phyloP scores from a whole-genome alignment of 441 rosid genomes.

The Gossypium davidsonii region DNA sequence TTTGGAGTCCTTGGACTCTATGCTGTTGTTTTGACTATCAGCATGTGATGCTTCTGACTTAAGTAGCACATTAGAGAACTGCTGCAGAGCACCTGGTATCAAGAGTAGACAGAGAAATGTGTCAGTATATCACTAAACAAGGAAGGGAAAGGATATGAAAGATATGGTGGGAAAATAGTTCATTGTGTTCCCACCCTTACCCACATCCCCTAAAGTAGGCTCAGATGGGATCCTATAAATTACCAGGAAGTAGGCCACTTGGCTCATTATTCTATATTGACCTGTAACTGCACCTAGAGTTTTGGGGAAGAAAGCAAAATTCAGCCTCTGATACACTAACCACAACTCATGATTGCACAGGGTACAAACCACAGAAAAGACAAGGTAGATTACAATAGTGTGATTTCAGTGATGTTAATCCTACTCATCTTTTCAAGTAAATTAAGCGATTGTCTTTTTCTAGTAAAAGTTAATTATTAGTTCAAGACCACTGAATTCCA shows the following conservation, averaged over 20 bases:
- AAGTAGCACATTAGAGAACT: conserved; percentile 44
- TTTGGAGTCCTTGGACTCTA: conserved; percentile 29
- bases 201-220: not conserved
- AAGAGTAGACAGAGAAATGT: conserved; percentile 15
- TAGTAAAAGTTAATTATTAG: not conserved
- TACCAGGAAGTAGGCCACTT: conserved; percentile 1
- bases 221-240: conserved; percentile 13
- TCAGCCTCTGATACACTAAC: not conserved
- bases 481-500: not conserved
- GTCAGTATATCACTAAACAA: conserved; percentile 16
- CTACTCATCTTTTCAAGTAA: not conserved
- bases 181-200: conserved; percentile 1
- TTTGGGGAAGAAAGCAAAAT: not conserved
- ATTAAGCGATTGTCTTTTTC: not conserved
- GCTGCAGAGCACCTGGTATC: conserved; percentile 47
- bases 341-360: not conserved
- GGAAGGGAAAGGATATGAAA: not conserved
- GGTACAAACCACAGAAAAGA: not conserved
- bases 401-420: conserved; percentile 4
- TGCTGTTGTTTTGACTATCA: conserved; percentile 27
- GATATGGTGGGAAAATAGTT: not conserved
- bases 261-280: not conserved
- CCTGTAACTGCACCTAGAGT: not conserved
- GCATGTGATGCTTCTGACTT: conserved; percentile 37
- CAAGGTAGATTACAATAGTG: not conserved